These are phyloP conservation scores for Lentinula sp. DNA, from an alignment of 768 basidiomycete species.

Conservation along the genomic window DNA sequence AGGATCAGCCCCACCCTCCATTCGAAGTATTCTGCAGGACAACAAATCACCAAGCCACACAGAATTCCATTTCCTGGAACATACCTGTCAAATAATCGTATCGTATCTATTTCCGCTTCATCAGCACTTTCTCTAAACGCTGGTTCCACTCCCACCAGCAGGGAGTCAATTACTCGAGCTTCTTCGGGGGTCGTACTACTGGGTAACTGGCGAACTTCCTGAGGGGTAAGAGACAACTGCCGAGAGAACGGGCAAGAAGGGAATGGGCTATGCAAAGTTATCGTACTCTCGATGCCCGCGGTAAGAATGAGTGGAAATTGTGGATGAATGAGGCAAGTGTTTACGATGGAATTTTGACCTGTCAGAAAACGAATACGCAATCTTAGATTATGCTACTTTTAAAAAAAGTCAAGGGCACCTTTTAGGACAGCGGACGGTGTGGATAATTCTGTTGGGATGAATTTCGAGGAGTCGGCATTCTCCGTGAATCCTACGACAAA, in stretches of 20 bases:
- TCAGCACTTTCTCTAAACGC: conserved; percentile 18
- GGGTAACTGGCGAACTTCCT: conserved; percentile 39
- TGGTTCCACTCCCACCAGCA: conserved; percentile 23
- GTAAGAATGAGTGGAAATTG: conserved; percentile 60
- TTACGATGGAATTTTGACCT: conserved; percentile 79
- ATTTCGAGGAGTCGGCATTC: conserved; percentile 30
- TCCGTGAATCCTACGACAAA: conserved; percentile 39
- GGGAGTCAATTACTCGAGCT: conserved; percentile 30
- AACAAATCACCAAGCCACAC: conserved; percentile 7
- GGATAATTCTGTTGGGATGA: conserved; percentile 56
- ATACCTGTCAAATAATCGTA: conserved; percentile 72
- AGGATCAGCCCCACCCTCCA: conserved; percentile 53
- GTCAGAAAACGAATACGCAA: conserved; percentile 1
- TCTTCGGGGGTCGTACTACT: conserved; percentile 20
- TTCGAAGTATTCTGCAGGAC: conserved; percentile 44
- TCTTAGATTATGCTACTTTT: background rate
- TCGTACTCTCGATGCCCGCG: conserved; percentile 66
- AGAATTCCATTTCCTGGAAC: conserved; percentile 13
- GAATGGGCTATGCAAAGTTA: conserved; percentile 66
- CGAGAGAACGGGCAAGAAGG: conserved; percentile 44
- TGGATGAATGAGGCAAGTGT: conserved; percentile 69
- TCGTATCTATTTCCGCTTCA: conserved; percentile 36
- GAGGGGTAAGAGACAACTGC: conserved; percentile 39
- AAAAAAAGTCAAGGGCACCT: conserved; percentile 30
- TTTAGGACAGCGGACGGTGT: conserved; percentile 56